A percentile compares a stretch with the other conserved stretches of the same genome.
Evolutionary conservation across 2,329 filamentous ascomycete species (phyloP).

Genomic region (Diplodia sapinea): DNA sequence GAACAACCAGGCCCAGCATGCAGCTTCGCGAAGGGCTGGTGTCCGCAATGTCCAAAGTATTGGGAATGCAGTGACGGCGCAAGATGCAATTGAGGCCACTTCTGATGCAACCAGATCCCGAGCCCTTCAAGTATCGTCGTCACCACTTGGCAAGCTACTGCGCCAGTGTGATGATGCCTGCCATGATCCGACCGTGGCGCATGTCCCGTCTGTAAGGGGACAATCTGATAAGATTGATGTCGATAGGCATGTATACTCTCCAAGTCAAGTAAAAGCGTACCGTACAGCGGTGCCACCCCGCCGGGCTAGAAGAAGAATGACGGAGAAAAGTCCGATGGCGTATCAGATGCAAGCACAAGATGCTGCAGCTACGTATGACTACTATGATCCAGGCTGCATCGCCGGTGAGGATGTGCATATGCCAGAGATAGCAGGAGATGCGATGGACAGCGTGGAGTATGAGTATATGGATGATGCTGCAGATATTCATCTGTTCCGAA

Average conservation of each 20-base stretch:
- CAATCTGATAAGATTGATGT: not conserved
- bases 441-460: not conserved
- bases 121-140: slow-evolving; percentile 34
- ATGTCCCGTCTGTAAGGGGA: not conserved
- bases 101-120: slow-evolving; percentile 9
- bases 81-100: slow-evolving; percentile 22
- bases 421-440: slow-evolving; percentile 1
- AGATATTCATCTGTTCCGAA: not conserved
- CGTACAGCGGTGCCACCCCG: not conserved
- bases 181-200: slow-evolving; percentile 8
- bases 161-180: slow-evolving; percentile 38
- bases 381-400: not conserved
- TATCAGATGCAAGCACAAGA: slow-evolving; percentile 16
- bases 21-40: not conserved
- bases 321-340: not conserved
- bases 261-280: not conserved
- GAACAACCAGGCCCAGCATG: not conserved
- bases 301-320: not conserved
- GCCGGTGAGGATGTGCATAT: not conserved
- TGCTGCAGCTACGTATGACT: not conserved
- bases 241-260: slow-evolving; percentile 11
- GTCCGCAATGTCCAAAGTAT: not conserved
- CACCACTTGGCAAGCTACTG: slow-evolving; percentile 38
- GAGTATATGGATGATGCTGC: slow-evolving; percentile 5
- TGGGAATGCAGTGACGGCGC: slow-evolving; percentile 5